These are phyloP conservation scores for Claviceps citrina DNA, from an alignment of 2,329 filamentous ascomycete genomes.

Conservation along the genomic window DNA sequence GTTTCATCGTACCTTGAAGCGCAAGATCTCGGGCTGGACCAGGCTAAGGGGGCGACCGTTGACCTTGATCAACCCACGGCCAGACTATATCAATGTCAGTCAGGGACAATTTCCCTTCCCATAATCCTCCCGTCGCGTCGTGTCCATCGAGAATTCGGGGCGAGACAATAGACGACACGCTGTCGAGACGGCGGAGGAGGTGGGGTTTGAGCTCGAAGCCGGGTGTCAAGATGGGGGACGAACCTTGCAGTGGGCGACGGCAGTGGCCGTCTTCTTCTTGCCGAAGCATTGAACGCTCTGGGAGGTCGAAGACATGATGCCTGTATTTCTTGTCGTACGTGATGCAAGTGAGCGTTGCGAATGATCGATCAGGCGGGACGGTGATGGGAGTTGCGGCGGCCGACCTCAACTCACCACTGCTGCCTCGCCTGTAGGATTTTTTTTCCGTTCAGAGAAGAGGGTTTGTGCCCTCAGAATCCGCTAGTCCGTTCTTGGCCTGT, in stretches of 20 bases:
- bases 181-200: not conserved
- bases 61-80: slow-evolving; percentile 80
- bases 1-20: slow-evolving; percentile 75
- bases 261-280: slow-evolving; percentile 89
- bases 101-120: too few species aligned
- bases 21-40: slow-evolving; percentile 89
- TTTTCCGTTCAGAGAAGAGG: slow-evolving; percentile 14
- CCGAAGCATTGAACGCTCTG: slow-evolving; percentile 96
- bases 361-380: slow-evolving; percentile 3
- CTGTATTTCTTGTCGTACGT: slow-evolving; percentile 17
- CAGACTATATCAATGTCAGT: slow-evolving; percentile 24
- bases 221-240: too few species aligned
- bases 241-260: slow-evolving; percentile 88
- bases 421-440: slow-evolving; percentile 7
- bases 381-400: slow-evolving; percentile 5
- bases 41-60: slow-evolving; percentile 92
- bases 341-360: slow-evolving; percentile 7
- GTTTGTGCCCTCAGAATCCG: slow-evolving; percentile 19
- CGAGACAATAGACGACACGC: too few species aligned
- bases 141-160: too few species aligned
- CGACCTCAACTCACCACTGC: not conserved
- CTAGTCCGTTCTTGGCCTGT: slow-evolving; percentile 12
- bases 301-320: slow-evolving; percentile 59
- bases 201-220: too few species aligned
- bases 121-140: not conserved